A percentile compares a stretch with the other conserved stretches of the same genome.
phyloP scores from a whole-genome alignment of 768 basidiomycete species.

The Trametes meyenii region DNA sequence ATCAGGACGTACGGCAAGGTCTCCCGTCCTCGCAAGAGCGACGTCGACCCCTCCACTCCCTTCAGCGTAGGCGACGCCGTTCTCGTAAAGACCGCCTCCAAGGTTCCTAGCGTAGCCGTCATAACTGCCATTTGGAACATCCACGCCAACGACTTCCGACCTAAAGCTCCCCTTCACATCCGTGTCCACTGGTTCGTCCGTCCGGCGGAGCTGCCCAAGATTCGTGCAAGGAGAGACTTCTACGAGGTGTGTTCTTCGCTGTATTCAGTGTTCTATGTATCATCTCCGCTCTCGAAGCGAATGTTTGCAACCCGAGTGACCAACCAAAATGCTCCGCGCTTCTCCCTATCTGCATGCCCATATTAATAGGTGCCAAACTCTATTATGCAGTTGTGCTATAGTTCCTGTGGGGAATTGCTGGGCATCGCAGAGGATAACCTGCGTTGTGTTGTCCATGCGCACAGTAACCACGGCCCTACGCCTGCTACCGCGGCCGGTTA shows the following conservation, averaged over 20 bases:
- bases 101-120: slow-evolving; percentile 65
- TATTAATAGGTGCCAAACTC: too few relatives aligned
- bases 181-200: slow-evolving; percentile 78
- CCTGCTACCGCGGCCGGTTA: neutral
- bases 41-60: neutral
- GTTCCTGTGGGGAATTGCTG: too few relatives aligned
- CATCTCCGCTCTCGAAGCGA: too few relatives aligned
- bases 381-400: too few relatives aligned
- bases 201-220: slow-evolving; percentile 61
- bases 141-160: slow-evolving; percentile 34
- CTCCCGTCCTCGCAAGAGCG: neutral
- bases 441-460: too few relatives aligned
- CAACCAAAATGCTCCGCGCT: too few relatives aligned
- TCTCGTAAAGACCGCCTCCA: slow-evolving; percentile 51
- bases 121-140: slow-evolving; percentile 73
- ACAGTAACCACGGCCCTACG: too few relatives aligned
- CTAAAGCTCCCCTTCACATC: slow-evolving; percentile 50
- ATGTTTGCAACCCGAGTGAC: too few relatives aligned
- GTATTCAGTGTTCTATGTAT: too few relatives aligned
- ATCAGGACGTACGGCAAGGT: slow-evolving; percentile 9
- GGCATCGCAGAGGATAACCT: too few relatives aligned
- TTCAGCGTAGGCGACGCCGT: slow-evolving; percentile 72
- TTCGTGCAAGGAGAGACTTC: slow-evolving; percentile 63
- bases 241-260: slow-evolving; percentile 48
- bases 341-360: too few relatives aligned